These are phyloP conservation scores for Verticillium nubilum DNA, from an alignment of 2,329 filamentous ascomycete species.

Conservation along the genomic window DNA sequence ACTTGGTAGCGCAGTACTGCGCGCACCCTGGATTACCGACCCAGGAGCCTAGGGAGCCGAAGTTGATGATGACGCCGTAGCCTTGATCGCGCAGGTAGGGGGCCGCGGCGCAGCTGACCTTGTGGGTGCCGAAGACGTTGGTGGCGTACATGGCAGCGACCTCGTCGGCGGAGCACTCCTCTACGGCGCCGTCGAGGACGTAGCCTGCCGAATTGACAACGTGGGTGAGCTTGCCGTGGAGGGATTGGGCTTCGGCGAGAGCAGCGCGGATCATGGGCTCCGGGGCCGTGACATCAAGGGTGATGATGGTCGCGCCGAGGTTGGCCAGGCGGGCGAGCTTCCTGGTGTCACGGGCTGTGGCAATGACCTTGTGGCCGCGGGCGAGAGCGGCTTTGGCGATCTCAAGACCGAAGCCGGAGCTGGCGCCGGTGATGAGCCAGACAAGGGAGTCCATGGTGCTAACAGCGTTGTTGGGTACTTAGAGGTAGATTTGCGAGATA, in stretches of 20 bases:
- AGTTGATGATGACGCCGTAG: slow-evolving; percentile 30
- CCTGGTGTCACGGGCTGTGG: slow-evolving; percentile 37
- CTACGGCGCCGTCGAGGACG: slow-evolving; percentile 34
- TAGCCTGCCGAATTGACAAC: slow-evolving; percentile 43
- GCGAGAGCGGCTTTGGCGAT: slow-evolving; percentile 37
- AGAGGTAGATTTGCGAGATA: no score
- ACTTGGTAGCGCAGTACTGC: slow-evolving; percentile 40
- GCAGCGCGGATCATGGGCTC: slow-evolving; percentile 19
- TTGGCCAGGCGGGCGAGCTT: slow-evolving; percentile 34
- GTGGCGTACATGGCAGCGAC: slow-evolving; percentile 37
- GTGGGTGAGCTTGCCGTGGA: slow-evolving; percentile 35
- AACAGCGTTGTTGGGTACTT: no score
- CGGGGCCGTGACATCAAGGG: slow-evolving; percentile 40
- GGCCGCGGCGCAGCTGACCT: slow-evolving; percentile 40
- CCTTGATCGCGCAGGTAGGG: slow-evolving; percentile 37
- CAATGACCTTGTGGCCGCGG: slow-evolving; percentile 43
- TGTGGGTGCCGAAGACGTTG: slow-evolving; percentile 48
- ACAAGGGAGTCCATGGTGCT: slow-evolving; percentile 15
- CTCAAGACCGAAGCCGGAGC: slow-evolving; percentile 43
- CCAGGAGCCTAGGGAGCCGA: slow-evolving; percentile 43
- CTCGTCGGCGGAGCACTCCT: slow-evolving; percentile 32
- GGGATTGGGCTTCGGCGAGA: slow-evolving; percentile 5
- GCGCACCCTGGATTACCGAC: slow-evolving; percentile 27
- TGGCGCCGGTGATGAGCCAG: slow-evolving; percentile 49
- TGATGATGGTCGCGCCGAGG: slow-evolving; percentile 34